phyloP scores from a whole-genome alignment of 306 rosid genomes.

The Prosopis cineraria region DNA sequence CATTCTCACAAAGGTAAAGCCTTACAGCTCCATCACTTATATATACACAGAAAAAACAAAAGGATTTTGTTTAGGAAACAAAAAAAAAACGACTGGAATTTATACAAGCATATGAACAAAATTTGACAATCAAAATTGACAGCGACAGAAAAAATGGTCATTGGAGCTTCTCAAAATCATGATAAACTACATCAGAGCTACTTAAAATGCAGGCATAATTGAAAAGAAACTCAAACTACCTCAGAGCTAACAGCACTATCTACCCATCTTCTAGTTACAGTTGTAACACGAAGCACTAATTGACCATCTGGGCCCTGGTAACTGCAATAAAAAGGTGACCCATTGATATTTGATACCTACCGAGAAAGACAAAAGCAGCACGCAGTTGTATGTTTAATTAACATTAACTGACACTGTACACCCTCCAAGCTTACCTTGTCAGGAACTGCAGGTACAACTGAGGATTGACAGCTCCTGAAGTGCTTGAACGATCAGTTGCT shows the following conservation, averaged over 20 bases:
- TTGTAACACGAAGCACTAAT: slow-evolving; percentile 78
- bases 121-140: slow-evolving; percentile 8
- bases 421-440: slow-evolving; percentile 59
- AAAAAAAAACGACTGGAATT: not conserved
- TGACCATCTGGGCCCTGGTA: slow-evolving; percentile 80
- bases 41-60: not conserved
- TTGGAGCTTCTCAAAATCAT: slow-evolving; percentile 13
- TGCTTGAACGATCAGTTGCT: slow-evolving; percentile 74
- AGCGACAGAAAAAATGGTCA: not conserved
- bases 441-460: slow-evolving; percentile 85
- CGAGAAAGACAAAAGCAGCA: slow-evolving; percentile 3
- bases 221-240: slow-evolving; percentile 51
- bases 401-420: not conserved
- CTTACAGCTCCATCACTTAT: not conserved
- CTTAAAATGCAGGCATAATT: slow-evolving; percentile 6
- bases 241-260: slow-evolving; percentile 74
- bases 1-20: not conserved
- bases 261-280: slow-evolving; percentile 80
- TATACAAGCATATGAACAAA: not conserved
- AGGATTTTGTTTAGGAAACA: not conserved
- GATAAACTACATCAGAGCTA: not conserved
- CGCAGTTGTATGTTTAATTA: not conserved
- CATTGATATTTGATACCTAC: slow-evolving; percentile 20
- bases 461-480: slow-evolving; percentile 68
- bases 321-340: slow-evolving; percentile 50